These are phyloP conservation scores for Fusarium sp. DNA, from an alignment of 2,329 filamentous ascomycete species.

Conservation along the genomic window DNA sequence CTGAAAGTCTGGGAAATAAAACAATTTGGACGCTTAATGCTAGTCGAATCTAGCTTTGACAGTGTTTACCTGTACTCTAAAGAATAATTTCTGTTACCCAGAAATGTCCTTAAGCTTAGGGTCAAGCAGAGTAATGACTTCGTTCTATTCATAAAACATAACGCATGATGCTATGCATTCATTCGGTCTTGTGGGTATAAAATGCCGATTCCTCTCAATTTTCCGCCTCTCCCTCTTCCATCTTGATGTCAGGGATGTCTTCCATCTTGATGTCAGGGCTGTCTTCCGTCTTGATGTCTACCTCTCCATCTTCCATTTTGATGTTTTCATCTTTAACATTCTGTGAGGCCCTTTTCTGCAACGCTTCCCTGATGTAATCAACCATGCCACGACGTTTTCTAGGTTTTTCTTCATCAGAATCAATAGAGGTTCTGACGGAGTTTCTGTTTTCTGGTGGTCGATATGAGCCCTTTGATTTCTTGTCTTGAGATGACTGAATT, in stretches of 20 bases:
- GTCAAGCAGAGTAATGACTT: background rate
- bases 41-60: background rate
- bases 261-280: too few relatives aligned
- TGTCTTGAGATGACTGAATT: background rate
- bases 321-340: background rate
- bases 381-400: conserved; percentile 2
- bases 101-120: background rate
- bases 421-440: background rate
- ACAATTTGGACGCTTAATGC: background rate
- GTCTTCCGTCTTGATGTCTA: background rate
- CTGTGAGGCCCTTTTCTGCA: background rate
- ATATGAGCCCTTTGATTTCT: background rate
- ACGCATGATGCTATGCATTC: background rate
- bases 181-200: background rate
- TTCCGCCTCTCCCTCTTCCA: background rate
- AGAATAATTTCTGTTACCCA: background rate
- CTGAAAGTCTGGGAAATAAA: background rate
- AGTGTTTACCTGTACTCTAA: too few relatives aligned
- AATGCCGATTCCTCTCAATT: background rate
- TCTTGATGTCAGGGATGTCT: background rate
- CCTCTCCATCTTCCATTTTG: background rate
- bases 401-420: background rate
- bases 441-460: background rate
- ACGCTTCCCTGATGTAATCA: background rate
- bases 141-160: background rate